These are phyloP conservation scores for Thielaviopsis populi DNA, from an alignment of 2,329 filamentous ascomycete species.

Conservation along the genomic window DNA sequence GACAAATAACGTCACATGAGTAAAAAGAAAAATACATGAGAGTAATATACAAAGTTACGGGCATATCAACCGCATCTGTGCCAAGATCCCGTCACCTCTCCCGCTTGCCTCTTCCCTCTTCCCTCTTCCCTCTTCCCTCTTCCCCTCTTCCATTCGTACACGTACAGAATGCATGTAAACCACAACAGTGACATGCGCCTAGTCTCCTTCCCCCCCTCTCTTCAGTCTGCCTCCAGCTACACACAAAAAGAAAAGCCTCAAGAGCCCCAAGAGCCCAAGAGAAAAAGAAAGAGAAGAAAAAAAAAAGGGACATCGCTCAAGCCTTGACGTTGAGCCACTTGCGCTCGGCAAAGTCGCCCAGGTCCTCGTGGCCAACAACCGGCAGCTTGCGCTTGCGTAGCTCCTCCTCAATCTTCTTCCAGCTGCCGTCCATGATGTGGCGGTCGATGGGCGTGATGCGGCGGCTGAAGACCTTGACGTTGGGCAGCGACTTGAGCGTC, in stretches of 20 bases:
- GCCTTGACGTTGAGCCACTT: slow-evolving; percentile 29
- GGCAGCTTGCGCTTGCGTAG: slow-evolving; percentile 47
- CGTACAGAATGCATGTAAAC: slow-evolving; percentile 1
- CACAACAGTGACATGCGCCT: neutral
- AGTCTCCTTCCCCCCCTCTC: neutral
- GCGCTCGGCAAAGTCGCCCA: slow-evolving; percentile 30
- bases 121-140: neutral
- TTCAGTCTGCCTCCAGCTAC: neutral
- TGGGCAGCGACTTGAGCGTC: slow-evolving; percentile 40
- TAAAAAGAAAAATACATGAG: slow-evolving; percentile 5
- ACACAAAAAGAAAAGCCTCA: too few species aligned
- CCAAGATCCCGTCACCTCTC: neutral
- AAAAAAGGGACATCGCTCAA: slow-evolving; percentile 18
- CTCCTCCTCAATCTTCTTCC: slow-evolving; percentile 66
- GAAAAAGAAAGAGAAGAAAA: neutral
- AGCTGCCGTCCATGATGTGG: slow-evolving; percentile 56
- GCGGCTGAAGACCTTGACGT: slow-evolving; percentile 51
- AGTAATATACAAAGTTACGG: slow-evolving; percentile 12
- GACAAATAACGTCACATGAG: neutral
- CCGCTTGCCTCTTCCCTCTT: neutral
- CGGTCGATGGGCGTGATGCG: slow-evolving; percentile 57
- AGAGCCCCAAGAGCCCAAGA: too few species aligned
- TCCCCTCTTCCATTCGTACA: neutral
- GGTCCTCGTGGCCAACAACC: slow-evolving; percentile 32
- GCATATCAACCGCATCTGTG: neutral